A percentile compares a stretch with the other conserved stretches of the same genome.
Conservation (phyloP, 2,329 filamentous ascomycete species). For the Leptographium galeiforme region DNA sequence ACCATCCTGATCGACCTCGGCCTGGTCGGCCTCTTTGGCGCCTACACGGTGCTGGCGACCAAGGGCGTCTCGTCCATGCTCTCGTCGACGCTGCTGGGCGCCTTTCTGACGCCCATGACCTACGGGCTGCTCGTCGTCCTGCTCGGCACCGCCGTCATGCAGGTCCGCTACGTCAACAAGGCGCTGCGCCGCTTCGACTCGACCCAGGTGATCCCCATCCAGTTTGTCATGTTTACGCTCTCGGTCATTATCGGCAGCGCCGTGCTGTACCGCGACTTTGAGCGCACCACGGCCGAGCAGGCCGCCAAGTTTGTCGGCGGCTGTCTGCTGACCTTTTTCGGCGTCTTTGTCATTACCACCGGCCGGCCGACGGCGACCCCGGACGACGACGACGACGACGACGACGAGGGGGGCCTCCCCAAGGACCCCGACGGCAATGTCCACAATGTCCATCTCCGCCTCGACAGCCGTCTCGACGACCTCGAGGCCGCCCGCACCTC, state of each 20-base stretch:
- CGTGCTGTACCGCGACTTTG: conserved; percentile 87
- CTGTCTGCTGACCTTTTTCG: conserved; percentile 83
- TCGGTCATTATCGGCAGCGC: conserved; percentile 92
- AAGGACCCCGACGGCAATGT: conserved; percentile 18
- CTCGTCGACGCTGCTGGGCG: conserved; percentile 77
- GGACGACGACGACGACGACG: conserved; percentile 36
- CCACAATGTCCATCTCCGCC: conserved; percentile 21
- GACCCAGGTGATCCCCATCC: conserved; percentile 93
- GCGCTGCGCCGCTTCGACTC: conserved; percentile 85
- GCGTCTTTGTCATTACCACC: conserved; percentile 94
- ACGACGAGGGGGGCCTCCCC: conserved; percentile 29
- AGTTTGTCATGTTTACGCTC: conserved; percentile 93
- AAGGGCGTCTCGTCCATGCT: conserved; percentile 94
- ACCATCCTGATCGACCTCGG: conserved; percentile 87
- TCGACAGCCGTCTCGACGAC: no score
- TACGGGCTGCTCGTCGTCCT: conserved; percentile 75
- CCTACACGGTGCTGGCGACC: conserved; percentile 91
- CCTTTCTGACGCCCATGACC: conserved; percentile 82
- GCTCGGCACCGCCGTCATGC: conserved; percentile 77
- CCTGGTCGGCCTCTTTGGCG: conserved; percentile 84
- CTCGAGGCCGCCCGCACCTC: no score
- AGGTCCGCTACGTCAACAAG: conserved; percentile 91
- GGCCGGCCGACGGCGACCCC: conserved; percentile 50
- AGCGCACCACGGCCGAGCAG: conserved; percentile 60
- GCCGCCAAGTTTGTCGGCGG: conserved; percentile 79